Conservation (phyloP, 2,329 filamentous ascomycete species). For the Ceratocystis lukuohia region DNA sequence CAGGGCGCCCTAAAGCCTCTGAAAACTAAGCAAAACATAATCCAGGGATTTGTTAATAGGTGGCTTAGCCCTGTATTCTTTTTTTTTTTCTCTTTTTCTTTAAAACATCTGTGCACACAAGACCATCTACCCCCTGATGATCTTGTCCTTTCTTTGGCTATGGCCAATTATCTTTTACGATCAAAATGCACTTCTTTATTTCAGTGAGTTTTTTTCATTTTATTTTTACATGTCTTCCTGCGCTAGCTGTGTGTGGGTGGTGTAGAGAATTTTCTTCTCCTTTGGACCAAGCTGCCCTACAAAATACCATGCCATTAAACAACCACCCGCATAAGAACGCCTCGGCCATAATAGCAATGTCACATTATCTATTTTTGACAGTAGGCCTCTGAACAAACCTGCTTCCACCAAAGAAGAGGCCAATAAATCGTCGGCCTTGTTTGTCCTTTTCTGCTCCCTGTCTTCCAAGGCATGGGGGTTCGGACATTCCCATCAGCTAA, state of each 20-base stretch:
- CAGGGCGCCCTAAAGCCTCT: no score
- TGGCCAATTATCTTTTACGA: background rate
- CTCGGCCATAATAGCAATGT: no score
- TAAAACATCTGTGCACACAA: constrained; percentile 7
- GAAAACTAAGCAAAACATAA: no score
- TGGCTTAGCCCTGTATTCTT: background rate
- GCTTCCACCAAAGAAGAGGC: no score
- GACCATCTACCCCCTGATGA: background rate
- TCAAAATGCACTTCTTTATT: background rate
- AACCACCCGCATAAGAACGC: no score
- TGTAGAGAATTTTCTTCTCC: background rate
- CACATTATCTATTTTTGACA: no score
- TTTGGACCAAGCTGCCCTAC: background rate
- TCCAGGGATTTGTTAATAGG: background rate
- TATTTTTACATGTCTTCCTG: background rate
- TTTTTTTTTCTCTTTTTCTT: background rate
- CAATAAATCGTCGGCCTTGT: no score
- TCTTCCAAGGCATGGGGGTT: no score
- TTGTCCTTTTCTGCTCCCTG: no score
- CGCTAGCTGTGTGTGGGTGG: background rate
- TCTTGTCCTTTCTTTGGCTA: background rate
- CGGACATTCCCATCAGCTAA: no score
- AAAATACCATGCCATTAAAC: background rate
- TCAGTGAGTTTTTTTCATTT: background rate
- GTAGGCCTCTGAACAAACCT: no score